These are phyloP conservation scores for Bacidia gigantensis DNA, from an alignment of 495 filamentous ascomycete genomes.

Conservation along the genomic window DNA sequence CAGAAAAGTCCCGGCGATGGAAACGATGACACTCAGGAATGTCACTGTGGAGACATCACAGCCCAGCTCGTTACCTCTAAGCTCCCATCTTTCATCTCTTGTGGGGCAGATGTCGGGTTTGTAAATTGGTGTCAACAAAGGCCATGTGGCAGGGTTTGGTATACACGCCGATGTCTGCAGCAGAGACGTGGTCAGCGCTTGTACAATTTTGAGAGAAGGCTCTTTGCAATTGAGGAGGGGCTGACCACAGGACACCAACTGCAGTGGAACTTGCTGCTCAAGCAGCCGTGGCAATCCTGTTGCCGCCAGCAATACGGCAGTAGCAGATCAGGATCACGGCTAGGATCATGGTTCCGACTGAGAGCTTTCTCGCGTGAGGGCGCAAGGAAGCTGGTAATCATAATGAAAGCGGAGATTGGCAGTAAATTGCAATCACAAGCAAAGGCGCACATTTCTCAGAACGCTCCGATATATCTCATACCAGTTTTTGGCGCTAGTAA, in stretches of 20 bases:
- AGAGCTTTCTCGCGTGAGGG: no score
- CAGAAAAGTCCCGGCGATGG: conserved; percentile 26
- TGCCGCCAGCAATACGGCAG: conserved; percentile 33
- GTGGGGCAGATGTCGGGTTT: conserved; percentile 35
- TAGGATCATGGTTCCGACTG: background rate
- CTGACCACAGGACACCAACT: conserved; percentile 44
- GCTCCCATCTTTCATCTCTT: conserved; percentile 38
- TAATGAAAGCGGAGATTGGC: no score
- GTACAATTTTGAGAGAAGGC: background rate
- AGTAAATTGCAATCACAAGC: no score
- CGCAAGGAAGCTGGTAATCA: no score
- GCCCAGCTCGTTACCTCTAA: conserved; percentile 34
- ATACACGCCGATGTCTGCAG: conserved; percentile 40
- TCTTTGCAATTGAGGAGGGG: no score
- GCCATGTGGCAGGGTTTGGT: conserved; percentile 27
- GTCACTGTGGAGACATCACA: conserved; percentile 38
- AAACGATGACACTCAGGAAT: conserved; percentile 28
- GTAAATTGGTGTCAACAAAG: conserved; percentile 33
- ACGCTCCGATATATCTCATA: no score
- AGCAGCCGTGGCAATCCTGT: conserved; percentile 32
- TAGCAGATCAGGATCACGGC: conserved; percentile 20
- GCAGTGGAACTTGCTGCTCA: conserved; percentile 27
- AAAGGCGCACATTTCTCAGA: no score
- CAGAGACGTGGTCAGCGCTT: background rate
- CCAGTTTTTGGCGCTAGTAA: no score